These are phyloP conservation scores for Monosporascus ibericus DNA, from an alignment of 2,329 filamentous ascomycete species.

Conservation along the genomic window DNA sequence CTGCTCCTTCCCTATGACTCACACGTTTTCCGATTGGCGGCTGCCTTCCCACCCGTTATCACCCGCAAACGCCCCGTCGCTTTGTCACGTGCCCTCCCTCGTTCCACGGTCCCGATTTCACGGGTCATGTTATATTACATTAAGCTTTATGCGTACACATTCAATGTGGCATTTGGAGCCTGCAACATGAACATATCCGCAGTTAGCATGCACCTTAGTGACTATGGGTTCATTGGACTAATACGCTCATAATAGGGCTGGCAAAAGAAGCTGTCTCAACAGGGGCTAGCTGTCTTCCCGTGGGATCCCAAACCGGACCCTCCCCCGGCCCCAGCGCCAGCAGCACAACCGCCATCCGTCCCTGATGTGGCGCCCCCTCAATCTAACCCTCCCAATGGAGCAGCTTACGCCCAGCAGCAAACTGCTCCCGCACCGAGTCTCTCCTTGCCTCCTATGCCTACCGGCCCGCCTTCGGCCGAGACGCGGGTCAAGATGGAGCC, in stretches of 20 bases:
- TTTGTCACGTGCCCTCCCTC: conserved; percentile 17
- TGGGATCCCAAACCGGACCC: conserved; percentile 86
- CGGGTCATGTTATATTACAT: conserved; percentile 1
- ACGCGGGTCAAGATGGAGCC: conserved; percentile 40
- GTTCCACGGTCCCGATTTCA: conserved; percentile 13
- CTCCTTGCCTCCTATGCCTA: conserved; percentile 16
- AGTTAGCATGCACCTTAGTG: conserved; percentile 1
- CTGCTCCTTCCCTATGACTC: conserved; percentile 11
- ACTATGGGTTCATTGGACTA: conserved; percentile 5
- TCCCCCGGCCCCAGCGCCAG: conserved; percentile 34
- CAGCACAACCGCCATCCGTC: conserved; percentile 18
- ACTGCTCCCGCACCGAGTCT: conserved; percentile 12
- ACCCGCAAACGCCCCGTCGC: background rate
- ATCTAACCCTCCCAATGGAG: conserved; percentile 19
- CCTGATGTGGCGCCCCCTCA: conserved; percentile 13
- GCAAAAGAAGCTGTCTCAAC: conserved; percentile 83
- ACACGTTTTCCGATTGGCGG: conserved; percentile 13
- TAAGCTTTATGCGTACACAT: too few species aligned
- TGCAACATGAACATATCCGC: too few species aligned
- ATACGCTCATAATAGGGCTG: conserved; percentile 61
- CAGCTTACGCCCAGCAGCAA: conserved; percentile 23
- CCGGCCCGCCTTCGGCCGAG: conserved; percentile 16
- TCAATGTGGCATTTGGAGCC: too few species aligned
- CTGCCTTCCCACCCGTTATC: too few species aligned
- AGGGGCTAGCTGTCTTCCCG: conserved; percentile 82